A percentile compares a stretch with the other conserved stretches of the same genome.
phyloP scores from a whole-genome alignment of 2,329 filamentous ascomycete species.

The Malbranchea zuffiana region DNA sequence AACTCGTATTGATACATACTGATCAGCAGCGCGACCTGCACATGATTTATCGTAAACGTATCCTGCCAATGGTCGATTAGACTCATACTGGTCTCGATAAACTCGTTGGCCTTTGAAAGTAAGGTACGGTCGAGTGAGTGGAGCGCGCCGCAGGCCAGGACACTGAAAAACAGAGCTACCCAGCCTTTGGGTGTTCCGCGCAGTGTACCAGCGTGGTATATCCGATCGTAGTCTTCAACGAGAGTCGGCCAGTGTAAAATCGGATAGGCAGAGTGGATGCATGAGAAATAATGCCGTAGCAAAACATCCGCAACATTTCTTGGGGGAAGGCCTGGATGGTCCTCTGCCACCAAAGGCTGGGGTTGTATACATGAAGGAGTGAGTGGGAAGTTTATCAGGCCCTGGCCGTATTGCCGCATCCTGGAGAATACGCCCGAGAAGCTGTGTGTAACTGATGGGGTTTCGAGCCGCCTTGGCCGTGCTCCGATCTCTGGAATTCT shows the following conservation, averaged over 20 bases:
- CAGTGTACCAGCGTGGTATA: constrained; percentile 58
- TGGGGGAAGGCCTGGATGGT: constrained; percentile 57
- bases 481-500: constrained; percentile 56
- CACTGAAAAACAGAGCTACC: constrained; percentile 68
- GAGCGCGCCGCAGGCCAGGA: constrained; percentile 71
- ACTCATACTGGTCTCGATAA: constrained; percentile 59
- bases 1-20: constrained; percentile 74
- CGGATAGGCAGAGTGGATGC: constrained; percentile 69
- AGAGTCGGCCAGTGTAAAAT: constrained; percentile 84
- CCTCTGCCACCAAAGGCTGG: constrained; percentile 42
- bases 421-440: constrained; percentile 61
- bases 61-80: constrained; percentile 75
- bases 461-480: constrained; percentile 53
- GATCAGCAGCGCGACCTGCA: constrained; percentile 58
- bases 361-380: constrained; percentile 49
- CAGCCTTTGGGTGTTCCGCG: constrained; percentile 56
- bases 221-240: constrained; percentile 59
- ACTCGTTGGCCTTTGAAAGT: constrained; percentile 50
- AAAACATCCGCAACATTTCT: constrained; percentile 60
- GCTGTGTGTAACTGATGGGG: constrained; percentile 50
- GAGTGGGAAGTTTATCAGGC: constrained; percentile 68
- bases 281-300: constrained; percentile 62
- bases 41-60: constrained; percentile 63
- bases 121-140: constrained; percentile 52
- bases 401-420: constrained; percentile 61